These are phyloP conservation scores for Durio zibethinus DNA, from an alignment of 345 rosid genomes.

Conservation along the genomic window DNA sequence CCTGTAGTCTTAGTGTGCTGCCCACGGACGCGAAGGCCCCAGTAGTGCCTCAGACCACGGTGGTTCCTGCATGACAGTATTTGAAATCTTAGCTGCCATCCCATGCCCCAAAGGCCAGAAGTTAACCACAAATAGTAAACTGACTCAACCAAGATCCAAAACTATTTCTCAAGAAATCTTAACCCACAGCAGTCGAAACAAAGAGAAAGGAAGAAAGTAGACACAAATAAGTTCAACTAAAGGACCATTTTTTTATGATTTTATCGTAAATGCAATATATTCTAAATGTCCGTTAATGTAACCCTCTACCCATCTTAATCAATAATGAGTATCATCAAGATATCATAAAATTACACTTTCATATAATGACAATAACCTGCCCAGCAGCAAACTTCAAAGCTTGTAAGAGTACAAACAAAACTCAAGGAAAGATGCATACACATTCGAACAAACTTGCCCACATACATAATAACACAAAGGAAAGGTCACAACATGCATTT, in stretches of 20 bases:
- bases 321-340: too few relatives aligned
- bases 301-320: too few relatives aligned
- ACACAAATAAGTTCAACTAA: too few relatives aligned
- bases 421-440: neutral
- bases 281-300: too few relatives aligned
- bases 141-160: neutral
- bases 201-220: neutral
- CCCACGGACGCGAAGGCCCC: constrained; percentile 97
- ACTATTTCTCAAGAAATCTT: neutral
- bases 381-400: neutral
- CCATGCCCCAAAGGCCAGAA: neutral
- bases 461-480: neutral
- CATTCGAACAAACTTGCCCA: neutral
- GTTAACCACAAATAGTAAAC: neutral
- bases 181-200: neutral
- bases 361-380: neutral
- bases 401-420: neutral
- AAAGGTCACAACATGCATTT: neutral
- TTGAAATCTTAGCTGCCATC: neutral
- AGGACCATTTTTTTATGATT: neutral
- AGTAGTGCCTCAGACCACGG: constrained; percentile 96
- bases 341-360: neutral
- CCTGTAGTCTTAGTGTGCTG: constrained; percentile 99
- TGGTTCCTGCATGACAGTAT: constrained; percentile 53
- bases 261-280: neutral